Percentiles rank a stretch among this genome's conserved stretches.
Evolutionary conservation across 225 moss, liverwort and hornwort species (phyloP).

Genomic region (Climacium dendroides): DNA sequence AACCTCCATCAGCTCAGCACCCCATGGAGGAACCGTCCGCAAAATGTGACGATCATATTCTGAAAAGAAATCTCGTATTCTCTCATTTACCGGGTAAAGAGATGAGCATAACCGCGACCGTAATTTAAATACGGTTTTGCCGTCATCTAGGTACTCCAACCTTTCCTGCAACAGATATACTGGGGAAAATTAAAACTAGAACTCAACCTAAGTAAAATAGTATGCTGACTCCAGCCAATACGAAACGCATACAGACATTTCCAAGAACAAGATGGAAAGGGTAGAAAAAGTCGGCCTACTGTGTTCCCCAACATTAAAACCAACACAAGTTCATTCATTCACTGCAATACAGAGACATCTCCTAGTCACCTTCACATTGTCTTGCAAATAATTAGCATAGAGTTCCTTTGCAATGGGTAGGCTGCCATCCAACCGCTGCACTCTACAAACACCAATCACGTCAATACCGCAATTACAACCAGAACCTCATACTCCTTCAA

Average conservation of each 20-base stretch:
- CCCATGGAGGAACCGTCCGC: conserved; percentile 81
- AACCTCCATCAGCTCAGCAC: conserved; percentile 94
- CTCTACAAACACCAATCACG: conserved; percentile 42
- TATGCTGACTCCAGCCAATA: neutral
- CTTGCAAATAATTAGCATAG: conserved; percentile 84
- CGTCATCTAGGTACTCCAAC: conserved; percentile 92
- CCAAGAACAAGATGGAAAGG: neutral
- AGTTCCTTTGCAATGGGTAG: conserved; percentile 79
- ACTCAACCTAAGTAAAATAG: neutral
- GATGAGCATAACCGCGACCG: conserved; percentile 84
- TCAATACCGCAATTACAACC: neutral
- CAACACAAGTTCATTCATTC: neutral
- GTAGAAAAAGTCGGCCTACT: neutral
- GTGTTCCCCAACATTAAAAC: neutral
- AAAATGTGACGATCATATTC: conserved; percentile 89
- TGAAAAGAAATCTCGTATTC: conserved; percentile 81
- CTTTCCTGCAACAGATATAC: conserved; percentile 47
- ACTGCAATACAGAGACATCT: neutral
- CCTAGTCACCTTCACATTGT: conserved; percentile 64
- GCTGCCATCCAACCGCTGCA: conserved; percentile 81
- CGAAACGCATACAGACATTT: neutral
- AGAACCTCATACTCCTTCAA: neutral
- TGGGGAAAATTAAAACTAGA: neutral
- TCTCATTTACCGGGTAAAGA: conserved; percentile 83
- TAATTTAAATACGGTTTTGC: conserved; percentile 66